These are phyloP conservation scores for Daldinia loculata DNA, from an alignment of 495 filamentous ascomycete species.

Conservation along the genomic window DNA sequence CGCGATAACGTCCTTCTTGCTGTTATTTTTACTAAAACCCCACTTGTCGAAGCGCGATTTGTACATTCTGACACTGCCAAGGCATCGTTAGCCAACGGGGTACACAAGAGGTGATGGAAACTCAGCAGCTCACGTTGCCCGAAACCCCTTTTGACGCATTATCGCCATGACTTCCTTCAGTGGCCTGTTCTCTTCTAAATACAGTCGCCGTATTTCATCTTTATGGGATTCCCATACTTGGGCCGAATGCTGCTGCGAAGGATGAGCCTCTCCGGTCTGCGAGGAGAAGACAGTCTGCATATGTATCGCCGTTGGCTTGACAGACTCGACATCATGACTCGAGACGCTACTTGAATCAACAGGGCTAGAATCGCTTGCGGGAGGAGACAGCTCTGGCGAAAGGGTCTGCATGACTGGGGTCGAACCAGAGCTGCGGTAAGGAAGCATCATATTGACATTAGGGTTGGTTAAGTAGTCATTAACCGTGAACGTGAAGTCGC, in stretches of 20 bases:
- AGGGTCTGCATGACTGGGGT: slow-evolving; percentile 34
- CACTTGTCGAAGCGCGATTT: slow-evolving; percentile 49
- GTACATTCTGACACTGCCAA: slow-evolving; percentile 45
- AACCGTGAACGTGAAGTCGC: slow-evolving; percentile 35
- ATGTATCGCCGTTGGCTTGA: slow-evolving; percentile 36
- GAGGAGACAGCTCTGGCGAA: slow-evolving; percentile 35
- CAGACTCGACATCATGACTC: slow-evolving; percentile 31
- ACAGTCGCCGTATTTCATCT: slow-evolving; percentile 45
- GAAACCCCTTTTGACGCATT: slow-evolving; percentile 49
- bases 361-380: slow-evolving; percentile 34
- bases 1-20: slow-evolving; percentile 49
- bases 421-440: slow-evolving; percentile 27
- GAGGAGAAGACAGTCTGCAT: slow-evolving; percentile 48
- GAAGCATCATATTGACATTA: slow-evolving; percentile 26
- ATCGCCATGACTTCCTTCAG: slow-evolving; percentile 51
- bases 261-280: slow-evolving; percentile 46
- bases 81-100: slow-evolving; percentile 24
- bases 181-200: slow-evolving; percentile 47
- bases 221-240: slow-evolving; percentile 51
- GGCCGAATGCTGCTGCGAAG: slow-evolving; percentile 44
- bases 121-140: slow-evolving; percentile 47
- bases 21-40: slow-evolving; percentile 49
- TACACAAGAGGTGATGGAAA: slow-evolving; percentile 4
- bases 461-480: slow-evolving; percentile 22
- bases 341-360: slow-evolving; percentile 25